phyloP scores from a whole-genome alignment of 805 yeast genomes.

The Saccharomycopsis oosterbeekiorum region DNA sequence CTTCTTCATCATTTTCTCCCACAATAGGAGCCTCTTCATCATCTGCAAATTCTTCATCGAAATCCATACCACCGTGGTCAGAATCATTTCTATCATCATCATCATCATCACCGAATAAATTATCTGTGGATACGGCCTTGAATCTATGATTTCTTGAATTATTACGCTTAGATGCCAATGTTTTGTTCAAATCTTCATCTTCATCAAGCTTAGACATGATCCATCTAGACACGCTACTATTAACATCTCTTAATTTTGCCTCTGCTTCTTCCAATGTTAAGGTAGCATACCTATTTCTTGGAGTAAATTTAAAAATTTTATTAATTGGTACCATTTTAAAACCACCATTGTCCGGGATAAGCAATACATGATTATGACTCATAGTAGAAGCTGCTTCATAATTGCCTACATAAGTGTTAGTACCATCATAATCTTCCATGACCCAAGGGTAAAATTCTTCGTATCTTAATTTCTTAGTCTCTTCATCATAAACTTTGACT shows the following conservation, averaged over 20 bases:
- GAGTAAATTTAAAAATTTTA: slow-evolving; percentile 87
- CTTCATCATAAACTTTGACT: slow-evolving; percentile 70
- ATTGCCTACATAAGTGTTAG: slow-evolving; percentile 89
- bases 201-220: slow-evolving; percentile 78
- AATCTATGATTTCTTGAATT: slow-evolving; percentile 26
- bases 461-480: slow-evolving; percentile 73
- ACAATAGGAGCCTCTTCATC: slow-evolving; percentile 98
- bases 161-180: slow-evolving; percentile 33
- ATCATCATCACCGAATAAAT: slow-evolving; percentile 23
- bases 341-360: slow-evolving; percentile 73
- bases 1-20: slow-evolving; percentile 59
- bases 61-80: slow-evolving; percentile 88
- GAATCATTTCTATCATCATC: slow-evolving; percentile 44
- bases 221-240: slow-evolving; percentile 78
- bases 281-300: slow-evolving; percentile 87
- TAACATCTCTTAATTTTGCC: slow-evolving; percentile 76
- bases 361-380: slow-evolving; percentile 55
- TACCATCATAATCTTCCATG: slow-evolving; percentile 90
- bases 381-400: slow-evolving; percentile 73
- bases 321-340: slow-evolving; percentile 94
- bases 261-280: slow-evolving; percentile 95
- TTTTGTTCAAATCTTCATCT: slow-evolving; percentile 33
- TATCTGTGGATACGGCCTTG: slow-evolving; percentile 38
- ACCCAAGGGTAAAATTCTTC: slow-evolving; percentile 99
- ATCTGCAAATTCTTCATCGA: slow-evolving; percentile 94